Evolutionary conservation across 805 yeast species (phyloP).

Genomic region (Myxozyma neglecta): DNA sequence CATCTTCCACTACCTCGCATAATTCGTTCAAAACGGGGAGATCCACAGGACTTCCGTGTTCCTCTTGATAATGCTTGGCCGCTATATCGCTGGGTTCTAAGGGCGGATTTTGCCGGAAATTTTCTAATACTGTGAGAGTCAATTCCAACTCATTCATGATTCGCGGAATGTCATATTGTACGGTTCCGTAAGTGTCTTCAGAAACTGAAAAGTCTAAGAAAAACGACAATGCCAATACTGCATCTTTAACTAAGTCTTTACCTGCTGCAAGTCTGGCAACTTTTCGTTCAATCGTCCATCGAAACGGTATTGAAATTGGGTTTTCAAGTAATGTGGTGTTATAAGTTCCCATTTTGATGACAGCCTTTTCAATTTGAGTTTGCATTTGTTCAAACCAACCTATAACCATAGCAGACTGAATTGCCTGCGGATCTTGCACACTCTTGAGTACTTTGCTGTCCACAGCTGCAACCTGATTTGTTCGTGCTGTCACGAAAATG

Average conservation of each 20-base stretch:
- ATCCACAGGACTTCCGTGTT: conserved; percentile 17
- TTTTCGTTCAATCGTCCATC: conserved; percentile 39
- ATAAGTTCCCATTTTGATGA: background rate
- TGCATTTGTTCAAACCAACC: conserved; percentile 19
- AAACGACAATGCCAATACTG: conserved; percentile 39
- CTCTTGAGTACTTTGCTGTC: conserved; percentile 29
- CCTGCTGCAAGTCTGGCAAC: conserved; percentile 35
- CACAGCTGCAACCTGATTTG: conserved; percentile 8
- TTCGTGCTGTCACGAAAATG: conserved; percentile 13
- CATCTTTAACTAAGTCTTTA: conserved; percentile 34
- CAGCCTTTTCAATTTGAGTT: background rate
- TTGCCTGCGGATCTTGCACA: conserved; percentile 35
- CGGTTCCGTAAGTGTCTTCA: conserved; percentile 45
- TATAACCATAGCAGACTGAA: conserved; percentile 31
- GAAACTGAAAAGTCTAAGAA: conserved; percentile 39
- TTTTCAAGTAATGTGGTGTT: conserved; percentile 30
- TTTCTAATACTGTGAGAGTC: conserved; percentile 34
- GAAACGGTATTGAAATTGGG: conserved; percentile 39
- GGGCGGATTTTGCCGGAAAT: conserved; percentile 36
- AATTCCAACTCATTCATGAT: conserved; percentile 36
- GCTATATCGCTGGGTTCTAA: conserved; percentile 40
- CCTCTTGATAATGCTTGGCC: conserved; percentile 3
- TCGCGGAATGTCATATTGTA: conserved; percentile 44
- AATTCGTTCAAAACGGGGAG: conserved; percentile 27
- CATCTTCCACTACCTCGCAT: conserved; percentile 27